These are phyloP conservation scores for Cinnamomum micranthum DNA, from an alignment of 164 flowering plant species.

Conservation along the genomic window DNA sequence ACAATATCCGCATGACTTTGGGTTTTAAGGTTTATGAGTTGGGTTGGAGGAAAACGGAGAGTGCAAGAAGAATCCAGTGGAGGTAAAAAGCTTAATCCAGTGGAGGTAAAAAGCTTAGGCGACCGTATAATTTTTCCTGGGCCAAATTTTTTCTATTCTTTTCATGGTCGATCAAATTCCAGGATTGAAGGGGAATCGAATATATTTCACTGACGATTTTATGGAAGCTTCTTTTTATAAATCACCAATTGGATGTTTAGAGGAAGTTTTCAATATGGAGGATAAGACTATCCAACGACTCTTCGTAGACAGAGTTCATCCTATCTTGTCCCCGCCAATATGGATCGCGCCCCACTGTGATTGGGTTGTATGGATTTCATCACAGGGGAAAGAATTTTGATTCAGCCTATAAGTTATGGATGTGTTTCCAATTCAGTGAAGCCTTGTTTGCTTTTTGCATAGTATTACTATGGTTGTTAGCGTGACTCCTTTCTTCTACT, in stretches of 20 bases:
- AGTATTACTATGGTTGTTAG: no score
- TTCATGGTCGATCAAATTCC: conserved; percentile 37
- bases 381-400: no score
- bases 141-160: conserved; percentile 58
- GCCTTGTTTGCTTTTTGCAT: no score
- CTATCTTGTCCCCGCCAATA: conserved; percentile 13
- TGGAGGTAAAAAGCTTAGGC: conserved; percentile 43
- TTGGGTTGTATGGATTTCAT: no score
- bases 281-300: not conserved
- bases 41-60: conserved; percentile 25
- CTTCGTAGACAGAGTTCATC: conserved; percentile 4
- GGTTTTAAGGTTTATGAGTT: conserved; percentile 55
- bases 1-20: conserved; percentile 34
- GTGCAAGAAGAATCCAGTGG: conserved; percentile 14
- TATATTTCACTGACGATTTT: conserved; percentile 42
- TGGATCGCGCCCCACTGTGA: conserved; percentile 10
- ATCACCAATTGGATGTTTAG: not conserved
- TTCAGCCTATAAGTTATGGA: no score
- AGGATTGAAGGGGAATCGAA: conserved; percentile 48
- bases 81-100: conserved; percentile 38
- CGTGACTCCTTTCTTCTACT: no score
- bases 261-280: conserved; percentile 17
- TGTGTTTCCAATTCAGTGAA: no score
- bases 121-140: conserved; percentile 56
- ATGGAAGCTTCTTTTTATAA: not conserved